Evolutionary conservation across 208 protist genomes (phyloP).

Genomic region (Trypanosoma platydactyli): DNA sequence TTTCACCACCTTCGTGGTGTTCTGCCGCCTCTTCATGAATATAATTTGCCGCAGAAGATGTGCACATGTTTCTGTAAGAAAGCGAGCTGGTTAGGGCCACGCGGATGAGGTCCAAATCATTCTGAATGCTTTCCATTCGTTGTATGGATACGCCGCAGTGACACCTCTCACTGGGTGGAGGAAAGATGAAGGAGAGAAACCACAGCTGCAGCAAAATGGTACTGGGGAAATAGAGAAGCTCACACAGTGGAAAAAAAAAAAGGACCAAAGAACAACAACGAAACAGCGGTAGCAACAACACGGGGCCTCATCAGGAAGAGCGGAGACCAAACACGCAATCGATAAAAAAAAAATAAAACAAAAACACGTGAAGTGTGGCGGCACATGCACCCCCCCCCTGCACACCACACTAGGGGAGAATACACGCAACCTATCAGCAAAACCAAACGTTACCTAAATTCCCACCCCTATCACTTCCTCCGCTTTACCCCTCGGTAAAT

Average conservation of each 20-base stretch:
- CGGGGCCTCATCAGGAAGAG: no score
- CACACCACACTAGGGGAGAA: no score
- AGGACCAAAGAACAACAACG: constrained; percentile 23
- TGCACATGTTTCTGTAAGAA: background rate
- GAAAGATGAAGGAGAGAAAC: constrained; percentile 1
- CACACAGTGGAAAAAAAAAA: constrained; percentile 28
- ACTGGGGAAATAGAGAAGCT: constrained; percentile 4
- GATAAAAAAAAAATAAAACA: constrained; percentile 13
- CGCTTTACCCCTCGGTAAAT: background rate
- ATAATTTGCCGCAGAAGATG: background rate
- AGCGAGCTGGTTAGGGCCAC: constrained; percentile 15
- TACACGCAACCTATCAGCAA: no score
- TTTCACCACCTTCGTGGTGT: background rate
- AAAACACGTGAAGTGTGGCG: background rate
- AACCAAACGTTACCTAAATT: no score
- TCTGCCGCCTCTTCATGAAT: background rate
- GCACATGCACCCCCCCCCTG: background rate
- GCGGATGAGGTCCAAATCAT: constrained; percentile 29
- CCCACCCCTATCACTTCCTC: no score
- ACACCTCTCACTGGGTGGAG: background rate
- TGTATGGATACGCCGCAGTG: background rate
- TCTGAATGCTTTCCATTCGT: constrained; percentile 18
- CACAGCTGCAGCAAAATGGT: constrained; percentile 3
- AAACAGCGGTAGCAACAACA: no score
- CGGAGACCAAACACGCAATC: no score